Evolutionary conservation across 2,329 filamentous ascomycete species (phyloP), one percentile per base, ranked within the genome.

Genomic region (Phialemoniopsis sp.): DNA sequence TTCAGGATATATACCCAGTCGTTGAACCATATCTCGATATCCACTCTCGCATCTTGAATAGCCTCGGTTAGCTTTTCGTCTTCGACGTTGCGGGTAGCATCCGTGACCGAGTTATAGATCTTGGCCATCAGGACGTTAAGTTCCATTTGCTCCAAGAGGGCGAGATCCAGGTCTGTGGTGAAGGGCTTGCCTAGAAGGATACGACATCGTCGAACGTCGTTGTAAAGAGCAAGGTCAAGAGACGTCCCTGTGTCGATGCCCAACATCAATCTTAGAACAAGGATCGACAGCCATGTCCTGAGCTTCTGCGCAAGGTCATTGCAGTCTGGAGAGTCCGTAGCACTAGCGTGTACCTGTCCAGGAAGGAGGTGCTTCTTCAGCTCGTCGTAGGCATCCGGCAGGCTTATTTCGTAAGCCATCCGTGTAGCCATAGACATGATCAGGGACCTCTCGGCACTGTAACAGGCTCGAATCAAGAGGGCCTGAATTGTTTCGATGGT

Each of bases 121-220:
- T 53, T 63, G 16, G 59, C 61, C 28, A 53, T 46, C 4, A 55
- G 45, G 1, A 46, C 49, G 29, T 58, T 58, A 12, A 58, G 51
- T 53, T 70, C 73, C 4, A 76, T 64, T 44, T 78, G 73, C 3
- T 72, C 69, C 28, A 77, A 63, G 0, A 78, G 54, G 7, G 71
- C 67, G 13, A 76, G 52, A 48, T 78, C 74, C 8, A 76, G 56
- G 4, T 66, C 50, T 0, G 67, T 73, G 2, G 65, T 62, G 2
- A 61, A 60, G 0, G 60, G 54, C 42, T 67, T 66, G 15, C 62
- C 54, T 2, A 75, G 54, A 4, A 76, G 52, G 14, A 66, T 59
- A 14, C 72, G 56, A 19, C 69, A 68, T 17, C 70, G 59, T 8
- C 70, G 63, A 7, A 66, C 63, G 40, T 69, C 66, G 9, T 68